Conservation (phyloP, 495 filamentous ascomycete species). For the Aspergillus ostianus region DNA sequence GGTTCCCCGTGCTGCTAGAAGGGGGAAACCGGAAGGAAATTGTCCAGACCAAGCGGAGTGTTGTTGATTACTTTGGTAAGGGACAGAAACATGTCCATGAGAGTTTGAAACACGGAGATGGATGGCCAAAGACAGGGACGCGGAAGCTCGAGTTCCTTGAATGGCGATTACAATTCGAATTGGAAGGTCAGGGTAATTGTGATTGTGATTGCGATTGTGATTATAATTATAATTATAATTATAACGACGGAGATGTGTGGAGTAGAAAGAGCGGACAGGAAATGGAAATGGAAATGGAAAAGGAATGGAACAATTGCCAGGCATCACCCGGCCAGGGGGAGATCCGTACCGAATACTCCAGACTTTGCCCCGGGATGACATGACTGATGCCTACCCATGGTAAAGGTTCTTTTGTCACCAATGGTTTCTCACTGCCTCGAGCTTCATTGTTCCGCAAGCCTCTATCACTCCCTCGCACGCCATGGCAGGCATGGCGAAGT, state of each 20-base stretch:
- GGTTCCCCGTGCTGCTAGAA: slow-evolving; percentile 10
- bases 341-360: background rate
- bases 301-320: background rate
- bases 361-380: too few species aligned
- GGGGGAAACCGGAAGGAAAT: slow-evolving; percentile 1
- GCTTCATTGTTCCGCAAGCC: too few species aligned
- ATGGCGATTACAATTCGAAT: background rate
- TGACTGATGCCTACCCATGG: too few species aligned
- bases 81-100: background rate
- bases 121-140: background rate
- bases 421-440: too few species aligned
- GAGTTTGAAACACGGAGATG: slow-evolving; percentile 4
- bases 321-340: background rate
- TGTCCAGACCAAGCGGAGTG: background rate
- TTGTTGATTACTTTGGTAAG: slow-evolving; percentile 1
- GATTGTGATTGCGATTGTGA: too few species aligned
- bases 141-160: background rate
- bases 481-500: too few species aligned
- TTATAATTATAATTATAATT: too few species aligned
- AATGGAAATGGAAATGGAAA: background rate
- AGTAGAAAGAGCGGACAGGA: background rate
- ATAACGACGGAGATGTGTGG: too few species aligned
- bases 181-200: too few species aligned
- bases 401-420: too few species aligned
- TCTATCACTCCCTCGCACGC: too few species aligned